Evolutionary conservation across 1,284 basidiomycete genomes (phyloP), one percentile per base, ranked within the genome.

Genomic region (Puccinia hordei): DNA sequence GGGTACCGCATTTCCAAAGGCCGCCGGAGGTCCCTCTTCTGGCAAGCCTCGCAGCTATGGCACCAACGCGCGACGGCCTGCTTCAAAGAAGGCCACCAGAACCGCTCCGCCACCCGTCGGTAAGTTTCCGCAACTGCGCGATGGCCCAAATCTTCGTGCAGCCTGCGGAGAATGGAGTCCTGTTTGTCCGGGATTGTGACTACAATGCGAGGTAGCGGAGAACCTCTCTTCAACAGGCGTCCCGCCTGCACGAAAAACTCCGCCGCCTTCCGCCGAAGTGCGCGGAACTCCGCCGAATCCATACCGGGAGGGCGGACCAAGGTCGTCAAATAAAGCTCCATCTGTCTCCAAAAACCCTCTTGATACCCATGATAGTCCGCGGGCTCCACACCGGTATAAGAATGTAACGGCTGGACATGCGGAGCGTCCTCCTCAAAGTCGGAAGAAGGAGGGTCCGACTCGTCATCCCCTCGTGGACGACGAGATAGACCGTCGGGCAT

Each of bases 381-480:
- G n/a, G n/a, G n/a, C n/a, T n/a, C n/a, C n/a, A n/a, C n/a, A n/a
- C n/a, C n/a, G n/a, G n/a, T 24, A 38, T 65, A 38, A 2, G 38
- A 2, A 1, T 46, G 53, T 8, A 55, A n/a, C 4, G 19, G 19
- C 17, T 55, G 5, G 17, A 55, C 24, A 10, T 30, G 3, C 13
- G 53, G 53, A 12, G n/a, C 17, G 59, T 74, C 53, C 61, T 74
- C 73, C 61, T 74, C 73, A 61, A 74, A 77, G n/a, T 66, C 30
- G n/a, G 33, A 24, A 10, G 33, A 53, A 19, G 9, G 22, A 30
- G 35, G 49, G 53, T 72, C 73, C 38, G 27, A 22, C n/a, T 59
- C 55, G 59, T 74, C 73, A 4, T 22, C 22, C 24, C 13, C 33
- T 44, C 10, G 15, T 8, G 53, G 51, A 27, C 73, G 59, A 9